Evolutionary conservation across 805 yeast genomes (phyloP).

Genomic region (Yarrowia bubula): DNA sequence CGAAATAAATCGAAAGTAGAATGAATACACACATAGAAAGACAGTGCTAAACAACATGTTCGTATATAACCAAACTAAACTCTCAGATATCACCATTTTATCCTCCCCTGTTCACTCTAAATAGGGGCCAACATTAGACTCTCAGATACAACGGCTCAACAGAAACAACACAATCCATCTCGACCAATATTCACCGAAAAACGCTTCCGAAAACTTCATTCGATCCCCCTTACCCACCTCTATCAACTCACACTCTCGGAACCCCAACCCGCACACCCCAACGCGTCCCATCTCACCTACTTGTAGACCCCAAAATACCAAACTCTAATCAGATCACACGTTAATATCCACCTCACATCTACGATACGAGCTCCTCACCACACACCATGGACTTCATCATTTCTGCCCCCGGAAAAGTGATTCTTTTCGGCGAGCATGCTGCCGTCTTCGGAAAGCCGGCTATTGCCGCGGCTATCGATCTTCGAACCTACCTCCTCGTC

Average conservation of each 20-base stretch:
- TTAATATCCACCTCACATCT: background rate
- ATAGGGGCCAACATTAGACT: too few species aligned
- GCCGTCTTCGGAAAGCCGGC: conserved; percentile 94
- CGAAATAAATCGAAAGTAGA: background rate
- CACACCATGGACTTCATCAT: conserved; percentile 50
- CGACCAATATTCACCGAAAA: too few species aligned
- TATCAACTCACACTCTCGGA: background rate
- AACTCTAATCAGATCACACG: conserved; percentile 15
- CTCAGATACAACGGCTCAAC: background rate
- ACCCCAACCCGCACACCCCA: background rate
- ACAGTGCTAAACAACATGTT: too few species aligned
- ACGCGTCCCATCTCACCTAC: background rate
- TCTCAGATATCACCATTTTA: too few species aligned
- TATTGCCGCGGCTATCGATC: conserved; percentile 88
- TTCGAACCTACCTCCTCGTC: conserved; percentile 78
- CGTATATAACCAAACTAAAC: too few species aligned
- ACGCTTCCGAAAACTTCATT: too few species aligned
- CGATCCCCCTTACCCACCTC: background rate
- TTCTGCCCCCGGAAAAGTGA: conserved; percentile 96
- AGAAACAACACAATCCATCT: too few species aligned
- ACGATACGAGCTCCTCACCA: background rate
- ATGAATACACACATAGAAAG: too few species aligned
- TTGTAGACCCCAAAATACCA: too few species aligned
- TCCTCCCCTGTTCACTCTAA: too few species aligned
- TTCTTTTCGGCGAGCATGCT: conserved; percentile 94